Percentiles rank a stretch among this genome's conserved stretches.
phyloP scores from a whole-genome alignment of 75 land plant species.

The Picea sitchensis region DNA sequence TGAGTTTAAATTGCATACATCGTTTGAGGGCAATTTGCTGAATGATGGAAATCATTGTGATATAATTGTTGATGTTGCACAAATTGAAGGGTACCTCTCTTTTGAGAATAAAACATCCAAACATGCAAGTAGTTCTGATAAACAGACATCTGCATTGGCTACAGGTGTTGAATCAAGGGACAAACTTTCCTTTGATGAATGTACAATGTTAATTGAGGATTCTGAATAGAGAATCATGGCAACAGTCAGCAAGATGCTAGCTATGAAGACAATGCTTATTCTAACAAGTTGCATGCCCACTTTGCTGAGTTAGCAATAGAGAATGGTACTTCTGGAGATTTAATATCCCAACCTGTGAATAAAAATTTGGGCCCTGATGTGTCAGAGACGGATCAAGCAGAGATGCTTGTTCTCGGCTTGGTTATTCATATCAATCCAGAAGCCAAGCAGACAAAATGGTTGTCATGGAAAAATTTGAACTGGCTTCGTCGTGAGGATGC shows the following conservation, averaged over 20 bases:
- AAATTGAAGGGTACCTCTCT: too few relatives aligned
- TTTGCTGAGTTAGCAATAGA: slow-evolving; percentile 18
- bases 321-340: slow-evolving; percentile 16
- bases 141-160: too few relatives aligned
- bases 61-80: too few relatives aligned
- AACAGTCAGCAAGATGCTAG: slow-evolving; percentile 2
- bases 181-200: too few relatives aligned
- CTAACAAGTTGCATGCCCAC: not conserved
- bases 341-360: slow-evolving; percentile 25
- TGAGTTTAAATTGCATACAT: too few relatives aligned
- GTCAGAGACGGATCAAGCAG: slow-evolving; percentile 30
- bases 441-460: slow-evolving; percentile 2
- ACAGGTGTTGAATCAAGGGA: too few relatives aligned
- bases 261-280: slow-evolving; percentile 4
- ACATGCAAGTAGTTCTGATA: too few relatives aligned
- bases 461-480: slow-evolving; percentile 32
- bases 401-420: slow-evolving; percentile 77
- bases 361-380: slow-evolving; percentile 15
- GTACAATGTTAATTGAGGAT: too few relatives aligned
- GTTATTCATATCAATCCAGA: slow-evolving; percentile 69
- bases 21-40: too few relatives aligned
- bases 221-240: not conserved
- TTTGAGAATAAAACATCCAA: too few relatives aligned
- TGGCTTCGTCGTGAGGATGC: slow-evolving; percentile 4
- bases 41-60: too few relatives aligned